phyloP scores from a whole-genome alignment of 169 alveolate species.

The Theileria luwenshuni region DNA sequence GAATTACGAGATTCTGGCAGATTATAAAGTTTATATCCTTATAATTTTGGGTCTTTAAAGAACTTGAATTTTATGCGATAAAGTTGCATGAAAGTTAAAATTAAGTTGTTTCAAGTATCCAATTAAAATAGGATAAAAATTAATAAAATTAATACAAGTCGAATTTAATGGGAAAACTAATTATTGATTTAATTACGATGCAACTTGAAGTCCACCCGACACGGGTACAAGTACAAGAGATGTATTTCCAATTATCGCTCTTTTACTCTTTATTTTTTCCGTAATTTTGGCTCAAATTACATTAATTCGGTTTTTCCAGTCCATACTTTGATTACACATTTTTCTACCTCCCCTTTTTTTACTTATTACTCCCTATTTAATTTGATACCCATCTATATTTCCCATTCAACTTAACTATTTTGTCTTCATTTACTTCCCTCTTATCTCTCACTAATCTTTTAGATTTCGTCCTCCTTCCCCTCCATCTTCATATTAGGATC shows the following conservation, averaged over 20 bases:
- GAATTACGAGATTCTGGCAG: background rate
- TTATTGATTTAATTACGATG: background rate
- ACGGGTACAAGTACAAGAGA: background rate
- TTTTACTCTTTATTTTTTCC: background rate
- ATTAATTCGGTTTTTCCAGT: background rate
- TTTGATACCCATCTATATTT: too few species aligned
- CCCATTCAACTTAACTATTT: too few species aligned
- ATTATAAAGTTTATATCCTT: too few species aligned
- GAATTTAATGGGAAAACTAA: background rate
- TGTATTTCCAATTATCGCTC: background rate
- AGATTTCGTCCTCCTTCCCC: background rate
- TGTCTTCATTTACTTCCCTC: too few species aligned
- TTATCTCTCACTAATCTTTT: too few species aligned
- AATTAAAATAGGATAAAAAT: background rate
- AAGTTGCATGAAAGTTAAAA: slow-evolving; percentile 23
- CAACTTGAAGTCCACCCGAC: background rate
- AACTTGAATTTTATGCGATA: slow-evolving; percentile 1
- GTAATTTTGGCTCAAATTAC: background rate
- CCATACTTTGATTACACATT: too few species aligned
- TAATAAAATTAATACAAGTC: background rate
- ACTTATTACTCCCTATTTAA: too few species aligned
- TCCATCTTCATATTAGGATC: background rate
- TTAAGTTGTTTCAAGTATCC: background rate
- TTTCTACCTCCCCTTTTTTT: too few species aligned
- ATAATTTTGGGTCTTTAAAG: too few species aligned